Evolutionary conservation across 78 protist species (phyloP), one percentile per base, ranked within the genome.

Genomic region (Dictyostelium purpureum): DNA sequence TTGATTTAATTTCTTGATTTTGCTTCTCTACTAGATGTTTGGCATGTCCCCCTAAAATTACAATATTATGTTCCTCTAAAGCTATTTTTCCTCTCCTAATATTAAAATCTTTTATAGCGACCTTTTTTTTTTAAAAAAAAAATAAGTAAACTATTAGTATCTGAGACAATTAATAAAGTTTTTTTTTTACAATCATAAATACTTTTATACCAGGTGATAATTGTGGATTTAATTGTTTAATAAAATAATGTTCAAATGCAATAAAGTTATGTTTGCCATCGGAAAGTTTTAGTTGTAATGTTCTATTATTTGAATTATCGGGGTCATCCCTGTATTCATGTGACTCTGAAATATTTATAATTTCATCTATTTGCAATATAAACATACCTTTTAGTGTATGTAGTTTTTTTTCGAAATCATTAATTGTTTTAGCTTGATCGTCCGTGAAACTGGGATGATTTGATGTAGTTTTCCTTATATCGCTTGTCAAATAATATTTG

Each of bases 131-230:
- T 33, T 38, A 14, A 4, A 5, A 40, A 24, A 37, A 35, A 40
- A n/a, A n/a, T 6, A 7, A 69, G 7, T 21, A 3, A 42, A 33
- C 14, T 65, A 18, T 18, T 35, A 35, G 31, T 31, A 61, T 61
- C 14, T 6, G 9, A 33, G 7, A 59, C 33, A 19, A 37, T 28
- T 19, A 66, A 18, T 4, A 9, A 38, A 18, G 1, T 38, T 10
- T 37, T 35, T 3, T 37, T 12, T 11, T 66, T 35, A 37, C 18
- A 24, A 3, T 9, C 6, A 40, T 38, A 21, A 18, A 40, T 69
- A 71, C 79, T 47, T 80, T 80, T 21, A 33, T n/a, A 12, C 91
- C 91, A 21, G 79, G 91, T 21, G 91, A 12, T 7, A 85, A 5
- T 24, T 56, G 33, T 24, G 73, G 81, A 16, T 56, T 24, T 33